These are phyloP conservation scores for Juglanconis sp. DNA, from an alignment of 2,329 filamentous ascomycete genomes.

Conservation along the genomic window DNA sequence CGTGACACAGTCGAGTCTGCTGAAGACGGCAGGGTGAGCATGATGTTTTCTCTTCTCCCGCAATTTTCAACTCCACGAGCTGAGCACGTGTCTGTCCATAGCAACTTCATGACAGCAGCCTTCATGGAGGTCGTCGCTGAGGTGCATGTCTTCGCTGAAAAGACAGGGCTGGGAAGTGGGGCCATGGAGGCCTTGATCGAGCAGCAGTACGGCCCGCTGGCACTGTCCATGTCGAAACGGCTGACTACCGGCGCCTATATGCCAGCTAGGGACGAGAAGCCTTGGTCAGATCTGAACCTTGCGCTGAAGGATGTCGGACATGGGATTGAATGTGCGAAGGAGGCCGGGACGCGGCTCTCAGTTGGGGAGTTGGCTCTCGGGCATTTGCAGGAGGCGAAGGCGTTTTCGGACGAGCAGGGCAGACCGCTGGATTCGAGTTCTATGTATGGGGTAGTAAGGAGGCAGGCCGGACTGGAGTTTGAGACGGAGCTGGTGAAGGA, in stretches of 20 bases:
- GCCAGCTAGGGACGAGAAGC: constrained; percentile 31
- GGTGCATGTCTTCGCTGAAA: constrained; percentile 47
- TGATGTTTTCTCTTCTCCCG: constrained; percentile 64
- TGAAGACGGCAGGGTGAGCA: constrained; percentile 49
- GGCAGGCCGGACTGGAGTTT: constrained; percentile 41
- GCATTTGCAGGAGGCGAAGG: constrained; percentile 41
- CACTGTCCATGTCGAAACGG: constrained; percentile 34
- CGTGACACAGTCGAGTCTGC: constrained; percentile 39
- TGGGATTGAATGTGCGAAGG: constrained; percentile 41
- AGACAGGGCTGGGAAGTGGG: constrained; percentile 36
- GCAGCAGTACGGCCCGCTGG: constrained; percentile 36
- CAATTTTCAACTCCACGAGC: neutral
- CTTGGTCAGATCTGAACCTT: constrained; percentile 46
- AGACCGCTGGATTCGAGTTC: constrained; percentile 46
- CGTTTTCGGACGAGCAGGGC: constrained; percentile 35
- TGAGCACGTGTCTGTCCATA: constrained; percentile 13
- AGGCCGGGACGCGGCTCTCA: constrained; percentile 35
- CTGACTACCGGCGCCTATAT: constrained; percentile 37
- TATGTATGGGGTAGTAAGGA: constrained; percentile 46
- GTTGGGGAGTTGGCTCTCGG: constrained; percentile 41
- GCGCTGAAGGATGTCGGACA: constrained; percentile 52
- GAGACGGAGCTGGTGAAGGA: constrained; percentile 35
- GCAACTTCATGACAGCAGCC: constrained; percentile 46
- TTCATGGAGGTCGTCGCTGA: constrained; percentile 51
- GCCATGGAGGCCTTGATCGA: constrained; percentile 42